phyloP scores from a whole-genome alignment of 257 asterid species.

The Cynanchum wilfordii region DNA sequence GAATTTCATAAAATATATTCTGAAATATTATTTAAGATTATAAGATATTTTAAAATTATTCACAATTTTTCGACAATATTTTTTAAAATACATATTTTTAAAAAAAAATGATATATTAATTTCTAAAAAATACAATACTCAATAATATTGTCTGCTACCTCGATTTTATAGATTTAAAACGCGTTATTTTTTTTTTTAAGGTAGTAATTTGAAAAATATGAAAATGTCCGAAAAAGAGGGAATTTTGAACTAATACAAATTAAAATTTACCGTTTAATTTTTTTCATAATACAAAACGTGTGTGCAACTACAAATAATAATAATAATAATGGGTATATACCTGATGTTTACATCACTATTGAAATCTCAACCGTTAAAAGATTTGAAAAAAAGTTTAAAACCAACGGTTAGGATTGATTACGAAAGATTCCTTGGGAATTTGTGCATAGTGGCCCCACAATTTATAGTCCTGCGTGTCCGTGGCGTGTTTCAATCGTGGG shows the following conservation, averaged over 20 bases:
- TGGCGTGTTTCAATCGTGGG: conserved; percentile 42
- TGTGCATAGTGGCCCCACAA: conserved; percentile 1
- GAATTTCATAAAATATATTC: too few species aligned
- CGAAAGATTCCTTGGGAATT: neutral
- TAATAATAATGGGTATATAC: neutral
- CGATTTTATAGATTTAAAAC: too few species aligned
- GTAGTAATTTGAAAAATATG: too few species aligned
- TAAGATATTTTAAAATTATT: too few species aligned
- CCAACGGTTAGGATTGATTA: conserved; percentile 1
- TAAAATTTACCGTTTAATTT: too few species aligned
- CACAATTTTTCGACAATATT: too few species aligned
- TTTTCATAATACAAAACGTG: neutral
- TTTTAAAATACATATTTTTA: too few species aligned
- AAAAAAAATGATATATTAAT: too few species aligned
- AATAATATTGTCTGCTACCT: too few species aligned
- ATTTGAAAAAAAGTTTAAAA: neutral
- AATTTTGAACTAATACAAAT: neutral
- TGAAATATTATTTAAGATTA: neutral
- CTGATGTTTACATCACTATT: neutral
- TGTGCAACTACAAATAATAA: neutral
- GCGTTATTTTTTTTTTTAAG: too few species aligned
- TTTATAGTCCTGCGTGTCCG: conserved; percentile 34
- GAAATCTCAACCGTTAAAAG: neutral
- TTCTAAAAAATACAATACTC: too few species aligned
- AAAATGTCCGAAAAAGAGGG: too few species aligned